A percentile compares a stretch with the other conserved stretches of the same genome.
These are phyloP conservation scores for Lachnellula arida DNA, from an alignment of 2,329 filamentous ascomycete genomes.

Conservation along the genomic window DNA sequence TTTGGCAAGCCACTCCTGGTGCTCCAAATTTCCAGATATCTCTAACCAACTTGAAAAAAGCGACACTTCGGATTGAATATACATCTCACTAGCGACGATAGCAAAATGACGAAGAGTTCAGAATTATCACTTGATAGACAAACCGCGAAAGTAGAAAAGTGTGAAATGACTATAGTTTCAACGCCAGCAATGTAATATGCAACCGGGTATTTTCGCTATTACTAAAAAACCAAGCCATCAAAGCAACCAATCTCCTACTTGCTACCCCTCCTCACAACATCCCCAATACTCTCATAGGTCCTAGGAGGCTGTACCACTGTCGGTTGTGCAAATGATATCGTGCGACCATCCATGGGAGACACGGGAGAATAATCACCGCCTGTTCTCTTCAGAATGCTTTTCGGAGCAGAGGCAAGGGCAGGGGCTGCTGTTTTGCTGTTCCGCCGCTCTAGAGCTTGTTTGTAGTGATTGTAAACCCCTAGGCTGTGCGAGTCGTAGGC, in stretches of 20 bases:
- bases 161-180: too few species aligned
- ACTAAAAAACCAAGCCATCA: neutral
- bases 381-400: neutral
- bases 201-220: neutral
- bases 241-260: neutral
- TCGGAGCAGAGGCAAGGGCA: neutral
- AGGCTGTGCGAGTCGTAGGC: conserved; percentile 20
- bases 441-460: conserved; percentile 9
- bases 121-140: neutral
- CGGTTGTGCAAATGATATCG: neutral
- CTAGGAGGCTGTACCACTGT: neutral
- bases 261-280: neutral
- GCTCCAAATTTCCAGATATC: too few species aligned
- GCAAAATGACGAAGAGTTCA: neutral
- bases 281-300: neutral
- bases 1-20: too few species aligned
- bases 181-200: neutral
- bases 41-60: too few species aligned
- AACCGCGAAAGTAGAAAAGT: neutral
- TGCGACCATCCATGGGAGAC: neutral
- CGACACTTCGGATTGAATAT: too few species aligned
- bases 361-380: neutral
- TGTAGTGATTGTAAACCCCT: conserved; percentile 1
- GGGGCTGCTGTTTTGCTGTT: neutral
- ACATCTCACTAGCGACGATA: too few species aligned